These are phyloP conservation scores for Arthrinium puccinioides DNA, from an alignment of 2,329 filamentous ascomycete genomes.

Conservation along the genomic window DNA sequence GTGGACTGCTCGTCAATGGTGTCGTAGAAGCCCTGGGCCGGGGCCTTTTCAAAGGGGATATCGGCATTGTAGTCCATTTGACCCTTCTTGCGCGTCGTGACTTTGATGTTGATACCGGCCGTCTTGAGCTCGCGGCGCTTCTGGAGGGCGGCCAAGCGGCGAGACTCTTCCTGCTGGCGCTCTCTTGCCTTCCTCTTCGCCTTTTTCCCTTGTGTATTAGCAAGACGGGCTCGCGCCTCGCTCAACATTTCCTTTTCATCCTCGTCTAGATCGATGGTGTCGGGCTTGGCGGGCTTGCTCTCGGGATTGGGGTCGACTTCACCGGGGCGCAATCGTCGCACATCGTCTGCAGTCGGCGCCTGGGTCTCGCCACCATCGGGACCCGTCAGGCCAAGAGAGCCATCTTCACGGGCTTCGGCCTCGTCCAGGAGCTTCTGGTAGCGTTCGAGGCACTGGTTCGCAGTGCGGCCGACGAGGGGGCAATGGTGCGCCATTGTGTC, in stretches of 20 bases:
- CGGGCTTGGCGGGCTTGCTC: slow-evolving; percentile 88
- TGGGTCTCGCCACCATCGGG: slow-evolving; percentile 80
- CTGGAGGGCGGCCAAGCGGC: slow-evolving; percentile 81
- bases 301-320: slow-evolving; percentile 97
- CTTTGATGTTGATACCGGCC: slow-evolving; percentile 96
- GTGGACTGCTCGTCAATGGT: slow-evolving; percentile 71
- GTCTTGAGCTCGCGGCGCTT: slow-evolving; percentile 96
- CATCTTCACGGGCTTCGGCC: slow-evolving; percentile 80
- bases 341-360: slow-evolving; percentile 87
- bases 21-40: slow-evolving; percentile 86
- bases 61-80: slow-evolving; percentile 99
- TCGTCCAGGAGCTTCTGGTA: slow-evolving; percentile 97
- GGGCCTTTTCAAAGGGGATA: slow-evolving; percentile 92
- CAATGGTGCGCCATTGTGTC: slow-evolving; percentile 98
- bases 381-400: slow-evolving; percentile 74
- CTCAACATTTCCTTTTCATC: slow-evolving; percentile 99
- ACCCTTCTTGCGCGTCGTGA: slow-evolving; percentile 82
- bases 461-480: slow-evolving; percentile 90
- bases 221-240: slow-evolving; percentile 89
- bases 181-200: slow-evolving; percentile 96
- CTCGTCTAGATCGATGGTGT: slow-evolving; percentile 96
- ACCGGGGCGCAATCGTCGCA: slow-evolving; percentile 78
- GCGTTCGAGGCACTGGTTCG: slow-evolving; percentile 92
- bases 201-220: slow-evolving; percentile 98
- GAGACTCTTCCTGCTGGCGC: slow-evolving; percentile 89